Evolutionary conservation across 371 early-diverging fungal genomes (phyloP).

Genomic region (Basidiobolus meristosporus): DNA sequence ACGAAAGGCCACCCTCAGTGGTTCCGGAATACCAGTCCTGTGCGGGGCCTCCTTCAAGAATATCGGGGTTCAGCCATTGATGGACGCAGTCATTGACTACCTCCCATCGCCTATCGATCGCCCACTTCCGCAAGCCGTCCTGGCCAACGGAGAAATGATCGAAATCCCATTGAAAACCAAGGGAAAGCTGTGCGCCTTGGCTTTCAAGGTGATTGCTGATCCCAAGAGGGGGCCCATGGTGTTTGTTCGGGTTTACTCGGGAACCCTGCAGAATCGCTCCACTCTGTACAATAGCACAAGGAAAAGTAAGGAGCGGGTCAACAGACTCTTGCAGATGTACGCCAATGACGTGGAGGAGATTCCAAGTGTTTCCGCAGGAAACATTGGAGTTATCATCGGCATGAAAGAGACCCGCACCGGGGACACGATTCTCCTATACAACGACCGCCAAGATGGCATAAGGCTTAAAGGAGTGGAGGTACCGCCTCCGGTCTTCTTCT

Average conservation of each 20-base stretch:
- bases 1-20: constrained; percentile 42
- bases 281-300: constrained; percentile 47
- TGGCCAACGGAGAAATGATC: constrained; percentile 12
- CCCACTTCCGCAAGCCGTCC: constrained; percentile 33
- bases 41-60: constrained; percentile 82
- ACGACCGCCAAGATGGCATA: constrained; percentile 16
- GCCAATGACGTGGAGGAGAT: constrained; percentile 83
- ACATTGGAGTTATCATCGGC: constrained; percentile 82
- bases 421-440: constrained; percentile 59
- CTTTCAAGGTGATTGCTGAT: constrained; percentile 85
- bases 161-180: constrained; percentile 15
- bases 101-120: constrained; percentile 65
- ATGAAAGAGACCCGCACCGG: constrained; percentile 78
- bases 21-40: constrained; percentile 63
- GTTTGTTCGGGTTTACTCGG: constrained; percentile 87
- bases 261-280: constrained; percentile 39
- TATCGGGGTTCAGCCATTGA: constrained; percentile 77
- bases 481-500: constrained; percentile 83
- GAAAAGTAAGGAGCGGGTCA: constrained; percentile 57
- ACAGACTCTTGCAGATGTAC: constrained; percentile 77
- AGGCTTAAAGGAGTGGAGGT: constrained; percentile 54
- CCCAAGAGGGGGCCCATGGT: constrained; percentile 69
- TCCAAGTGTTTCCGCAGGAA: constrained; percentile 46
- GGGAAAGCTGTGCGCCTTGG: constrained; percentile 59
- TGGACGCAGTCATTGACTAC: constrained; percentile 78